Conservation (phyloP, 1,284 basidiomycete species). For the Ganoderma lucidum region DNA sequence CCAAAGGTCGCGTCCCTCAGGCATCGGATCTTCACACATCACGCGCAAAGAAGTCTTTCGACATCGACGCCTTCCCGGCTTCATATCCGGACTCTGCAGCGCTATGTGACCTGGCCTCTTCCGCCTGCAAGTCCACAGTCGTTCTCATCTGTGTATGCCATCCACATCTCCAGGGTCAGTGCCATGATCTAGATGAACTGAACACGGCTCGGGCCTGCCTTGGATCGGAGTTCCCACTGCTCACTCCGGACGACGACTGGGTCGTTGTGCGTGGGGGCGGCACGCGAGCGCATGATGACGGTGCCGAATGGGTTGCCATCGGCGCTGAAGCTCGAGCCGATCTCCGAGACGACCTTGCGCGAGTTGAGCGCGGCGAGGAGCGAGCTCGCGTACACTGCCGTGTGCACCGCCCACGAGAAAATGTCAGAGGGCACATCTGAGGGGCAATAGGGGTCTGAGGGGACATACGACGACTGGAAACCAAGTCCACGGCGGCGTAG, state of each 20-base stretch:
- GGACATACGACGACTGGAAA: background rate
- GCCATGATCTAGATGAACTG: background rate
- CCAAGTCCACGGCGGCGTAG: background rate
- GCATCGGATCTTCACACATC: background rate
- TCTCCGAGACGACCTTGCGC: background rate
- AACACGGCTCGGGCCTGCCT: background rate
- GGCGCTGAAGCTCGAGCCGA: background rate
- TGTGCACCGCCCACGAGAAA: background rate
- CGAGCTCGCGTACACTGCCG: background rate
- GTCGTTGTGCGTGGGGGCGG: background rate
- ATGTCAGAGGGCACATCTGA: background rate
- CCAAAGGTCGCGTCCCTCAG: background rate
- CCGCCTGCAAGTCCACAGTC: background rate
- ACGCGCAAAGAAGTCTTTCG: background rate
- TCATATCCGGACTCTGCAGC: background rate
- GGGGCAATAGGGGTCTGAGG: background rate
- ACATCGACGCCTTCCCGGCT: background rate
- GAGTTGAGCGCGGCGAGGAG: constrained; percentile 2
- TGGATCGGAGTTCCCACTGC: background rate
- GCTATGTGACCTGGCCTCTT: background rate
- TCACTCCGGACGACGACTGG: background rate
- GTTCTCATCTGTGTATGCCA: background rate
- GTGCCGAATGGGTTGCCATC: background rate
- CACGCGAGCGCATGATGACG: background rate
- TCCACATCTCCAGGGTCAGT: background rate